Conservation (phyloP, 129 eudicot genomes). For the Scalesia atractyloides region DNA sequence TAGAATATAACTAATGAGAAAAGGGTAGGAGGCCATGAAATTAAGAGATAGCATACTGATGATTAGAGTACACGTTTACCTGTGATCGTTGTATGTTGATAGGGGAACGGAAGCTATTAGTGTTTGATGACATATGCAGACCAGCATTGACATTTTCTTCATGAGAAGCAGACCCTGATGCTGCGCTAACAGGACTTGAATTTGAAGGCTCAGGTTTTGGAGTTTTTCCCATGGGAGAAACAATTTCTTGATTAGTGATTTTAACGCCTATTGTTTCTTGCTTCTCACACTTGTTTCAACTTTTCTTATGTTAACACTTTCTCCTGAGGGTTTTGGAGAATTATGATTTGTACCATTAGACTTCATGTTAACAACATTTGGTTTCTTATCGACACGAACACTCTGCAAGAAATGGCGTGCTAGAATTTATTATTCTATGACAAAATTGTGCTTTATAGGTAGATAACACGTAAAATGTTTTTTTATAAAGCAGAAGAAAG, state of each 20-base stretch:
- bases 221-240: background rate
- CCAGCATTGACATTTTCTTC: slow-evolving; percentile 43
- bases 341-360: slow-evolving; percentile 40
- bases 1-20: too few species aligned
- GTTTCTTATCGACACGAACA: slow-evolving; percentile 54
- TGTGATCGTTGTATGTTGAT: slow-evolving; percentile 41
- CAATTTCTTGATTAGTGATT: slow-evolving; percentile 45
- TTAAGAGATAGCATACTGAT: too few species aligned
- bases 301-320: slow-evolving; percentile 36
- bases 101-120: slow-evolving; percentile 46
- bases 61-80: slow-evolving; percentile 38
- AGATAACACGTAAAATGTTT: too few species aligned
- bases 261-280: slow-evolving; percentile 43
- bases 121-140: slow-evolving; percentile 40
- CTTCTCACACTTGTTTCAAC: slow-evolving; percentile 47
- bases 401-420: slow-evolving; percentile 43
- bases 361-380: slow-evolving; percentile 24
- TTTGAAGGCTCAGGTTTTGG: slow-evolving; percentile 55
- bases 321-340: slow-evolving; percentile 45
- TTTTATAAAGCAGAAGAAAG: too few species aligned
- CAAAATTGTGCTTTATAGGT: too few species aligned
- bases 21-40: too few species aligned
- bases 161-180: background rate
- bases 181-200: slow-evolving; percentile 27
- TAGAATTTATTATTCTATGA: too few species aligned